A percentile compares a stretch with the other conserved stretches of the same genome.
Evolutionary conservation across 2,329 filamentous ascomycete genomes (phyloP).

Genomic region (Trichoderma polysporum): DNA sequence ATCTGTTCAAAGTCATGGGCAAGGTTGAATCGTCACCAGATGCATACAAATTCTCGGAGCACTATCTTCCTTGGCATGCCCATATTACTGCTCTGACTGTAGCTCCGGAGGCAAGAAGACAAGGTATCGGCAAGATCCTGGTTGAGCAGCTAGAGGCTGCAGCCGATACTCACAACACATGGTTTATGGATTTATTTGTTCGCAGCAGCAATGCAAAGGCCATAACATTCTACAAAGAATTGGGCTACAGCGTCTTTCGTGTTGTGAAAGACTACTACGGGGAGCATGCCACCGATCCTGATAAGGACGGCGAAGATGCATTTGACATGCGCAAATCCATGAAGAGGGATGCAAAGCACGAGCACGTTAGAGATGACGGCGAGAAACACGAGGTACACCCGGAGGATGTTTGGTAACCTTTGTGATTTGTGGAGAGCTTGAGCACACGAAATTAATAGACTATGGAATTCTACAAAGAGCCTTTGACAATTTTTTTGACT

Average conservation of each 20-base stretch:
- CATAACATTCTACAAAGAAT: conserved; percentile 81
- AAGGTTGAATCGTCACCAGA: conserved; percentile 88
- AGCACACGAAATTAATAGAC: not conserved
- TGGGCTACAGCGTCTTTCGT: conserved; percentile 90
- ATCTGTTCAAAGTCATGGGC: conserved; percentile 74
- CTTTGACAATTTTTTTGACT: not conserved
- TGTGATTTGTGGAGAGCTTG: not conserved
- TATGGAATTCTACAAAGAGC: not conserved
- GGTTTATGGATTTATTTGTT: conserved; percentile 96
- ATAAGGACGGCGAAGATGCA: conserved; percentile 73
- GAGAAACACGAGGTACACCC: conserved; percentile 75
- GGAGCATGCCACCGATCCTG: conserved; percentile 70
- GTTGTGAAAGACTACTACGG: conserved; percentile 91
- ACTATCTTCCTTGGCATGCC: conserved; percentile 99
- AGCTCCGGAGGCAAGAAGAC: conserved; percentile 77
- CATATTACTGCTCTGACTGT: conserved; percentile 97
- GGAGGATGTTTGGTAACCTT: conserved; percentile 74
- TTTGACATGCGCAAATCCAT: conserved; percentile 96
- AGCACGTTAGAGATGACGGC: conserved; percentile 79
- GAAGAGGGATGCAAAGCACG: conserved; percentile 71
- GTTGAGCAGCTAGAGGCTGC: conserved; percentile 78
- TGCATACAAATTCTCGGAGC: conserved; percentile 70
- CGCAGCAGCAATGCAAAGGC: conserved; percentile 84
- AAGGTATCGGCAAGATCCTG: conserved; percentile 83
- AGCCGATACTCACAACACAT: conserved; percentile 78